Base-by-base conservation (phyloP, 2,329 filamentous ascomycete species). In the Ophiostoma quercus region DNA sequence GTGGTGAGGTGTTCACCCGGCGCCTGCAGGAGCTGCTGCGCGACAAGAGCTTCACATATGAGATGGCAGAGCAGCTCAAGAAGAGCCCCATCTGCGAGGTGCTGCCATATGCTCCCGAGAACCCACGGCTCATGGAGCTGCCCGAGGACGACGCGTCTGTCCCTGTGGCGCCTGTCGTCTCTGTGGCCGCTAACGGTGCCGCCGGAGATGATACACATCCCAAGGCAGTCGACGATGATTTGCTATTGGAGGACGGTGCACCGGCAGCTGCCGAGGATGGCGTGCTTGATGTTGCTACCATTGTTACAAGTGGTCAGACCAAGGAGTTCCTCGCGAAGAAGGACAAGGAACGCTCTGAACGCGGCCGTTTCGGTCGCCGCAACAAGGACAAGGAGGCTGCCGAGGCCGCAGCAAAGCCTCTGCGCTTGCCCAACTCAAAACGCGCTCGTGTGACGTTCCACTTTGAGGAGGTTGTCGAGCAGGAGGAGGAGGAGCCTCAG, bases 1-100 rank as follows among this genome's bases (percentile, higher is more conserved):
- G 95, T 73, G 95, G 95, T 57, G 91, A 97, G 75, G 87, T 91
- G 2, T 92, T 98, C 82, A 97, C 94, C 0, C 84, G 86, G 74
- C 85, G 87, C 71, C 83, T 98, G 43, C 78, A 87, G 47, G 84
- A 89, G 74, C 82, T 95, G 70, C 82, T 98, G 65, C 79, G 83
- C 73, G 77, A 78, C 63, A 85, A 88, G 76, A 82, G 82, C 3
- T 89, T 90, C 73, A 86, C 82, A 25, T 81, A 84, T 72, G 86
- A 90, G 60, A 90, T 90, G 87, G 87, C 87, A 0, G 88, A 91
- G 79, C 87, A 90, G 78, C 78, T 91, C 71, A 91, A 91, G 80
- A 87, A 83, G 79, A 90, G 86, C 74, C 74, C 79, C 51, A 85
- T 90, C 68, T 90, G 88, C 76, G 88, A 91, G 77, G 87, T 91